phyloP scores from a whole-genome alignment of 1,139 yeast genomes.

The Saccharomyces hybrid region DNA sequence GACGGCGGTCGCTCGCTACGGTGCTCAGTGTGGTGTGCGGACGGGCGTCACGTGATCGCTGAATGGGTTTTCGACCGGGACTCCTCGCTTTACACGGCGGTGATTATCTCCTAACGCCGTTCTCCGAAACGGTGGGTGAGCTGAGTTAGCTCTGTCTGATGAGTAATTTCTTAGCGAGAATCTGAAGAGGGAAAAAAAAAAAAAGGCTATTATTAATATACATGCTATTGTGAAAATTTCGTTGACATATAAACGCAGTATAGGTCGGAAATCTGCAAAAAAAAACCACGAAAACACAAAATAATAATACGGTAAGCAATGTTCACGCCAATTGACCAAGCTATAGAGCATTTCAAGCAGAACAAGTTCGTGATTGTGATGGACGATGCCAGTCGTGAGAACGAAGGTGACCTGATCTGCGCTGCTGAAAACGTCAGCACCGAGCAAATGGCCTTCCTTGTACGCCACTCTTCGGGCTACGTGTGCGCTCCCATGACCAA shows the following conservation, averaged over 20 bases:
- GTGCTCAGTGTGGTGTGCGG: not conserved
- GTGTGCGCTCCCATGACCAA: slow-evolving; percentile 86
- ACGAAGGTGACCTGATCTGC: slow-evolving; percentile 93
- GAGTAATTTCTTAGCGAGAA: not conserved
- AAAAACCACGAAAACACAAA: too few species aligned
- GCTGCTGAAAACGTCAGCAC: slow-evolving; percentile 80
- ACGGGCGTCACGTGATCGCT: not conserved
- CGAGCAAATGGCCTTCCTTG: slow-evolving; percentile 89
- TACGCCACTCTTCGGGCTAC: slow-evolving; percentile 83
- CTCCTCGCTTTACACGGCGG: not conserved
- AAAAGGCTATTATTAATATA: not conserved
- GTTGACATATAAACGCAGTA: not conserved
- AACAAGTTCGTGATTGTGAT: slow-evolving; percentile 91
- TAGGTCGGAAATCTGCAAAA: not conserved
- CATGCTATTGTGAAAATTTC: not conserved
- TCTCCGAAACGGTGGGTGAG: too few species aligned
- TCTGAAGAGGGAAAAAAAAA: not conserved
- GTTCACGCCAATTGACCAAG: slow-evolving; percentile 61
- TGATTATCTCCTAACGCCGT: not conserved
- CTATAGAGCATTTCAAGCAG: slow-evolving; percentile 68
- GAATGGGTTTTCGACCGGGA: too few species aligned
- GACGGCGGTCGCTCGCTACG: not conserved
- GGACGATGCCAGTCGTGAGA: slow-evolving; percentile 94
- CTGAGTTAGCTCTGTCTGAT: too few species aligned
- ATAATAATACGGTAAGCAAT: not conserved